Percentiles rank a stretch among this genome's conserved stretches.
phyloP scores from a whole-genome alignment of 495 filamentous ascomycete genomes.

The Penicillium angulare region DNA sequence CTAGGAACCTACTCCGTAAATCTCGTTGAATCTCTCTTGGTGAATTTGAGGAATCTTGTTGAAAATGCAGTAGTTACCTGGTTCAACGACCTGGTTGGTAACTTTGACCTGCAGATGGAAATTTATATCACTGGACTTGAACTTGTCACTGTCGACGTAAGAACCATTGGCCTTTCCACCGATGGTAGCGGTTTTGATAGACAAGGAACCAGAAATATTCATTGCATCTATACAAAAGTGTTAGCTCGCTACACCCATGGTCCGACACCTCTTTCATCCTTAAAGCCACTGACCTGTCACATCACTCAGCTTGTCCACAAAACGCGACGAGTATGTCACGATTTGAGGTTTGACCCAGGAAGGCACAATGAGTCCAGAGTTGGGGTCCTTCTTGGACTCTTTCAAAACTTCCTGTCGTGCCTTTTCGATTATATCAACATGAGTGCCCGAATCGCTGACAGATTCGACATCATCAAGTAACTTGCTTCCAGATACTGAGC shows the following conservation, averaged over 20 bases:
- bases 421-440: not conserved
- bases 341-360: not conserved
- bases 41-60: not conserved
- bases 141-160: not conserved
- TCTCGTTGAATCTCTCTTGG: not conserved
- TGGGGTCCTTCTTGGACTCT: not conserved
- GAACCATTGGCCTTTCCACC: not conserved
- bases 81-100: not conserved
- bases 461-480: not conserved
- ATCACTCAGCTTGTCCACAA: slow-evolving; percentile 1
- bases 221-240: not conserved
- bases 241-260: not conserved
- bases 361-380: not conserved
- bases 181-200: not conserved
- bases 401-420: not conserved
- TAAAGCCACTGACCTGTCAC: not conserved
- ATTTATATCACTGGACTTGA: not conserved
- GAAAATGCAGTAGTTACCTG: not conserved
- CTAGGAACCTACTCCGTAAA: not conserved
- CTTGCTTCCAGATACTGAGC: not conserved
- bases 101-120: not conserved
- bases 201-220: not conserved
- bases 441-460: not conserved
- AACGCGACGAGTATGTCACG: not conserved
- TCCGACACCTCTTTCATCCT: not conserved